A percentile compares a stretch with the other conserved stretches of the same genome.
phyloP scores from a whole-genome alignment of 768 basidiomycete genomes.

The Mycena latifolia region DNA sequence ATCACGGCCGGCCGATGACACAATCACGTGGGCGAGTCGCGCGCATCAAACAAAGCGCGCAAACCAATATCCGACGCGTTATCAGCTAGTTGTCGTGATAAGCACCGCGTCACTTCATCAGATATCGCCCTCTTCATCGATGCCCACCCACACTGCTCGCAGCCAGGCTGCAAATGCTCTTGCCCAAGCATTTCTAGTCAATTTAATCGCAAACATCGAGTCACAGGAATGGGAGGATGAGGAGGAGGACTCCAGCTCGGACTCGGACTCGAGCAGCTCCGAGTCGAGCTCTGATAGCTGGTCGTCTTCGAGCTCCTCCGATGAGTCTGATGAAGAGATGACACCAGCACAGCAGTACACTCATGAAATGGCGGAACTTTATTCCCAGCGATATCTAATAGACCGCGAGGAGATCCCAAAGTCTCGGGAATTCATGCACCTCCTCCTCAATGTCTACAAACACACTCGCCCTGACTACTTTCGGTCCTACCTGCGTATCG shows the following conservation, averaged over 20 bases:
- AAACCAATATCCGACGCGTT: too few relatives aligned
- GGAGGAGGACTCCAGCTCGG: neutral
- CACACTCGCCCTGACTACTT: slow-evolving; percentile 36
- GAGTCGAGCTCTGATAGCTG: neutral
- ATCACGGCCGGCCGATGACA: too few relatives aligned
- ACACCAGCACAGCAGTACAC: neutral
- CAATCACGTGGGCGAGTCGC: too few relatives aligned
- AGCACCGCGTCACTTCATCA: too few relatives aligned
- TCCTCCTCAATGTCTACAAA: neutral
- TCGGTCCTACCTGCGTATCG: slow-evolving; percentile 44
- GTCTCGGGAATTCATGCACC: neutral
- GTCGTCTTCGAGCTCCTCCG: neutral
- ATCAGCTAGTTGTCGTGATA: too few relatives aligned
- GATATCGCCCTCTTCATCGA: too few relatives aligned
- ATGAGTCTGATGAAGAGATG: neutral
- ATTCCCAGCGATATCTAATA: neutral
- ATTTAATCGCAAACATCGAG: neutral
- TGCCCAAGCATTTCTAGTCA: too few relatives aligned
- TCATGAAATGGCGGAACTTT: neutral
- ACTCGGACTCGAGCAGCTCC: neutral
- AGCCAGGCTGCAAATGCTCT: too few relatives aligned
- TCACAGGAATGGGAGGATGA: neutral
- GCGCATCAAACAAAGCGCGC: too few relatives aligned
- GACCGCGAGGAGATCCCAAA: neutral
- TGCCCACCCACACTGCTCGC: too few relatives aligned